Conservation (phyloP, 2,329 filamentous ascomycete species). For the Pseudogymnoascus sp. region DNA sequence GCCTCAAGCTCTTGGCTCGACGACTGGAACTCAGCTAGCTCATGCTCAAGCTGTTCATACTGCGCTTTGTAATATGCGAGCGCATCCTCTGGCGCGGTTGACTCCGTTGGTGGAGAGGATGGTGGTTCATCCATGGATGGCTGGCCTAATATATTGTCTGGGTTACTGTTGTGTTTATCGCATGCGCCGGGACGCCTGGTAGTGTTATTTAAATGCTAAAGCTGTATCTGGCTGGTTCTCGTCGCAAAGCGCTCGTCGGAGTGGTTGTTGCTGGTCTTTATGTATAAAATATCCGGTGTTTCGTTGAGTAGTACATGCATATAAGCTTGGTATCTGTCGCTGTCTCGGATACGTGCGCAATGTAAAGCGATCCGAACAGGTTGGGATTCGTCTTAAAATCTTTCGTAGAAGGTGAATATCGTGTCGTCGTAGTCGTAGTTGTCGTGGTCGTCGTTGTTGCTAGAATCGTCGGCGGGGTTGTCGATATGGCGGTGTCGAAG, state of each 20-base stretch:
- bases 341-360: conserved; percentile 8
- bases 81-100: conserved; percentile 58
- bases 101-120: conserved; percentile 51
- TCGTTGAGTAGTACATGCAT: neutral
- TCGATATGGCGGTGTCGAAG: conserved; percentile 10
- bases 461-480: neutral
- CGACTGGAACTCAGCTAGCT: conserved; percentile 86
- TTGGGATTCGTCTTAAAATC: neutral
- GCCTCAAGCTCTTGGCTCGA: conserved; percentile 90
- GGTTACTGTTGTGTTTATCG: conserved; percentile 2
- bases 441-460: conserved; percentile 7
- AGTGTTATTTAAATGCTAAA: neutral
- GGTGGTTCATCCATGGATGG: conserved; percentile 39
- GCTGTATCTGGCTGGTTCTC: neutral
- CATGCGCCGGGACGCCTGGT: conserved; percentile 5
- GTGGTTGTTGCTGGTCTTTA: conserved; percentile 6
- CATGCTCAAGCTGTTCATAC: conserved; percentile 84
- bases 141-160: neutral
- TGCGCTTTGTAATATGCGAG: conserved; percentile 92
- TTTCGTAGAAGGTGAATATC: neutral
- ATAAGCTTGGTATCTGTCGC: neutral
- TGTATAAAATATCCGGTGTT: neutral
- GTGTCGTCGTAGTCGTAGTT: conserved; percentile 6
- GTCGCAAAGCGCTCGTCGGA: neutral
- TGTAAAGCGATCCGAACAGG: neutral